Evolutionary conservation across 2,329 filamentous ascomycete species (phyloP).

Genomic region (Plenodomus lindquistii): DNA sequence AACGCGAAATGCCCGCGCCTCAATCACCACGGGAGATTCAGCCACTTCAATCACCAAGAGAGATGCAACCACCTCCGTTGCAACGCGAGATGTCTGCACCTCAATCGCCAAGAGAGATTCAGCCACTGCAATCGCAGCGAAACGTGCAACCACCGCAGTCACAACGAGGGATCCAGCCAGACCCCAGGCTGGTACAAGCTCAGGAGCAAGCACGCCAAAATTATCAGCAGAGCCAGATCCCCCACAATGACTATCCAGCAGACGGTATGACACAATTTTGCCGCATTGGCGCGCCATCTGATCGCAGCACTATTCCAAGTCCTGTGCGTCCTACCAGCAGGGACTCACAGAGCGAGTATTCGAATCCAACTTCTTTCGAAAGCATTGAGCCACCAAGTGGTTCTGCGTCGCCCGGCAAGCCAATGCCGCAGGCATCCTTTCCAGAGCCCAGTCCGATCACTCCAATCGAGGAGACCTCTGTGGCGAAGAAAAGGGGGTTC

Average conservation of each 20-base stretch:
- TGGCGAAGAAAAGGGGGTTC: slow-evolving; percentile 78
- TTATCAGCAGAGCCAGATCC: slow-evolving; percentile 63
- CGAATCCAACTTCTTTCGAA: slow-evolving; percentile 84
- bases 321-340: slow-evolving; percentile 77
- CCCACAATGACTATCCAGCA: slow-evolving; percentile 90
- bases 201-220: slow-evolving; percentile 45
- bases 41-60: slow-evolving; percentile 3
- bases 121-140: slow-evolving; percentile 5
- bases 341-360: slow-evolving; percentile 89
- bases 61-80: background rate
- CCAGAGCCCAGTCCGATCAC: slow-evolving; percentile 26
- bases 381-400: slow-evolving; percentile 79
- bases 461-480: slow-evolving; percentile 48
- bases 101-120: background rate
- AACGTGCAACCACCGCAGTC: slow-evolving; percentile 11
- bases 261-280: slow-evolving; percentile 99
- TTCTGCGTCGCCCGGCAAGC: slow-evolving; percentile 74
- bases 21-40: slow-evolving; percentile 1
- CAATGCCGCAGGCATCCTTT: slow-evolving; percentile 27
- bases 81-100: background rate
- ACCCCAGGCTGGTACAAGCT: slow-evolving; percentile 41
- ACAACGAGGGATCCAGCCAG: slow-evolving; percentile 33
- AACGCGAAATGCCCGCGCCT: slow-evolving; percentile 1
- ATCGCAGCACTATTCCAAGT: slow-evolving; percentile 69
- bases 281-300: slow-evolving; percentile 72